Percentiles rank a stretch among this genome's conserved stretches.
Conservation (phyloP, 768 basidiomycete genomes). For the Lactarius trivialis region DNA sequence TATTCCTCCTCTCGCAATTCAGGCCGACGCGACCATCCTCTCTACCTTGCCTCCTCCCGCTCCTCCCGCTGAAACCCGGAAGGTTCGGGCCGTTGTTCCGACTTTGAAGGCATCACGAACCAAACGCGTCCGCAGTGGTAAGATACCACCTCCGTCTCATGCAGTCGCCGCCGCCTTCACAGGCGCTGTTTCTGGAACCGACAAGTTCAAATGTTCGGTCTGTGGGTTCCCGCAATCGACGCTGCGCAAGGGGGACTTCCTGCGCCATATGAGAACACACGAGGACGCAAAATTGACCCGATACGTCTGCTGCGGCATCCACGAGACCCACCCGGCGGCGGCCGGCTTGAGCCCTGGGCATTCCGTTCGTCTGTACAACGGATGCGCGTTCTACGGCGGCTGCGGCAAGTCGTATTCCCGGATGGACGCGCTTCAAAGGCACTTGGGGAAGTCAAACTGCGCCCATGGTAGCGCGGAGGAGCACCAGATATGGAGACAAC, state of each 20-base stretch:
- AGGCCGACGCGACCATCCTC: neutral
- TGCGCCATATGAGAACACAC: slow-evolving; percentile 9
- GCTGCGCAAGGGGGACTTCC: slow-evolving; percentile 9
- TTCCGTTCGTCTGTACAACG: neutral
- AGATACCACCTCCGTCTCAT: neutral
- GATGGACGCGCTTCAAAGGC: slow-evolving; percentile 16
- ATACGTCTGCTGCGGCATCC: slow-evolving; percentile 14
- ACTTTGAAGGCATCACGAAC: neutral
- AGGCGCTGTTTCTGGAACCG: neutral
- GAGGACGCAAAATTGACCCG: neutral
- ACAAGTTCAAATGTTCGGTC: neutral
- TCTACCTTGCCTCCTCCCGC: neutral
- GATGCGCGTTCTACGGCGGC: slow-evolving; percentile 1
- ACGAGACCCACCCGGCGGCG: neutral
- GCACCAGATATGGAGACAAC: slow-evolving; percentile 7
- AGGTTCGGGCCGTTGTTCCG: neutral
- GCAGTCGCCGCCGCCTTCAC: neutral
- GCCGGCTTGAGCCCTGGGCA: neutral
- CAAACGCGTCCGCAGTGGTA: neutral
- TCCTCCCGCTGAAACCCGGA: neutral
- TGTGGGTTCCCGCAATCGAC: slow-evolving; percentile 7
- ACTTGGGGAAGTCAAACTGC: slow-evolving; percentile 7
- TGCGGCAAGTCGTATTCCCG: slow-evolving; percentile 13
- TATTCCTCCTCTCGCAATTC: neutral
- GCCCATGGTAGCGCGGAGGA: slow-evolving; percentile 1